These are phyloP conservation scores for Corymbia citriodora DNA, from an alignment of 441 rosid genomes.

Conservation along the genomic window DNA sequence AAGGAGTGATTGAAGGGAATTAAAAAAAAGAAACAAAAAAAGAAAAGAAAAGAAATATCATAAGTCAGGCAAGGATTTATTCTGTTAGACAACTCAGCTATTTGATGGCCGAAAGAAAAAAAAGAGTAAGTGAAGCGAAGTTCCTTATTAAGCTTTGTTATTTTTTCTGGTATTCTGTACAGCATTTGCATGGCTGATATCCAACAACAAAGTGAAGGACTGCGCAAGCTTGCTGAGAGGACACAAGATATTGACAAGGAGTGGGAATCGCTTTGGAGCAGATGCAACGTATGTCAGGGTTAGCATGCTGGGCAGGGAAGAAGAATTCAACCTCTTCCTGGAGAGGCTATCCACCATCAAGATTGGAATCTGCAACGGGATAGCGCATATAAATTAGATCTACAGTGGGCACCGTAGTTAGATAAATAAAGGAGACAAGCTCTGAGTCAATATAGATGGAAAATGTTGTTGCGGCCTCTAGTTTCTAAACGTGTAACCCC, in stretches of 20 bases:
- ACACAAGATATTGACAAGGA: constrained; percentile 43
- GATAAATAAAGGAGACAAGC: neutral
- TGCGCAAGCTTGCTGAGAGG: constrained; percentile 32
- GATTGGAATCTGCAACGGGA: neutral
- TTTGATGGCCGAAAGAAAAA: neutral
- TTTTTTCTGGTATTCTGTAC: neutral
- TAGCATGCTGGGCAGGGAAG: constrained; percentile 66
- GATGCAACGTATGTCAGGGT: constrained; percentile 41
- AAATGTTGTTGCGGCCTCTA: neutral
- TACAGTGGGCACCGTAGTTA: neutral
- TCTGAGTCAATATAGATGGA: neutral
- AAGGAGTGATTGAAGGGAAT: too few relatives aligned
- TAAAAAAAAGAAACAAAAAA: too few relatives aligned
- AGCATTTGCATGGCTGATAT: constrained; percentile 85
- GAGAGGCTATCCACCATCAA: constrained; percentile 54
- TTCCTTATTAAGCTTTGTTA: neutral
- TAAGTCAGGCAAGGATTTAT: neutral
- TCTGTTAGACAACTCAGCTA: neutral
- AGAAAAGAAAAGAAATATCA: neutral
- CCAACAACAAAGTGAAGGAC: constrained; percentile 42
- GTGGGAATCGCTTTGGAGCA: constrained; percentile 57
- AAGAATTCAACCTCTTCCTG: constrained; percentile 43
- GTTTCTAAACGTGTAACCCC: neutral
- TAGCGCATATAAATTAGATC: neutral
- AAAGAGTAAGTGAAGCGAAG: neutral